Evolutionary conservation across 139 green algal species (phyloP).

Genomic region (Mychonastes homosphaera): DNA sequence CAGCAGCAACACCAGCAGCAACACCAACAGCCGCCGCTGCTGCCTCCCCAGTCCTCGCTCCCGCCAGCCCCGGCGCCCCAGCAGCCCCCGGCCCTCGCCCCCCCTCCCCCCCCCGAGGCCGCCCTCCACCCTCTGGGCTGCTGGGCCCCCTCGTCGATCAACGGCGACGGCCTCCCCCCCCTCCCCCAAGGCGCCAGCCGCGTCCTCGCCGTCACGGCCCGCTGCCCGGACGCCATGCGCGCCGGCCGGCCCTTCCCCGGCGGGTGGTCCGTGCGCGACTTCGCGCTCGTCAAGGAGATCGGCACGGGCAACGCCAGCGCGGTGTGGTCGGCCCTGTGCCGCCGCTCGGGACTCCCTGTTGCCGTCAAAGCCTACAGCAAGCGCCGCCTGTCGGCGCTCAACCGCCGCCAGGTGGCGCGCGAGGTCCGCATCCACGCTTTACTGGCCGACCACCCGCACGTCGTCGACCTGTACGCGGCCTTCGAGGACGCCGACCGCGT

Average conservation of each 20-base stretch:
- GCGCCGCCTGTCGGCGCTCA: constrained; percentile 47
- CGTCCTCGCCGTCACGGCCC: constrained; percentile 17
- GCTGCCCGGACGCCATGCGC: constrained; percentile 18
- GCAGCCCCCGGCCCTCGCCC: too few species aligned
- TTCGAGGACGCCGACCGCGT: constrained; percentile 74
- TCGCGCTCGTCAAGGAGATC: constrained; percentile 53
- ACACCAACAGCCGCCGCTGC: neutral
- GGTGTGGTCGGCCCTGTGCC: constrained; percentile 55
- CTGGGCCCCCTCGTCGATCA: too few species aligned
- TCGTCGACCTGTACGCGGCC: constrained; percentile 62
- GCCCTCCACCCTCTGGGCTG: too few species aligned
- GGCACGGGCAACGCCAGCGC: constrained; percentile 57
- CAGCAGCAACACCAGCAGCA: neutral
- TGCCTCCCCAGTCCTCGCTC: neutral
- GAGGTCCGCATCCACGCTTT: constrained; percentile 66
- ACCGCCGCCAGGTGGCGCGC: constrained; percentile 54
- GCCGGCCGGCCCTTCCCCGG: neutral
- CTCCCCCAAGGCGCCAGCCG: constrained; percentile 9
- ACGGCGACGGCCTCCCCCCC: too few species aligned
- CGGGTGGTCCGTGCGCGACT: constrained; percentile 56
- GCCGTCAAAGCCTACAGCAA: constrained; percentile 73
- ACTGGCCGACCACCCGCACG: constrained; percentile 56
- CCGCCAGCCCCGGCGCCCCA: too few species aligned
- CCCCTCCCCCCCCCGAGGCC: too few species aligned
- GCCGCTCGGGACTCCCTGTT: constrained; percentile 24